Evolutionary conservation across 2,329 filamentous ascomycete genomes (phyloP), one percentile per base, ranked within the genome.

Genomic region (Scedosporium aurantiacum): DNA sequence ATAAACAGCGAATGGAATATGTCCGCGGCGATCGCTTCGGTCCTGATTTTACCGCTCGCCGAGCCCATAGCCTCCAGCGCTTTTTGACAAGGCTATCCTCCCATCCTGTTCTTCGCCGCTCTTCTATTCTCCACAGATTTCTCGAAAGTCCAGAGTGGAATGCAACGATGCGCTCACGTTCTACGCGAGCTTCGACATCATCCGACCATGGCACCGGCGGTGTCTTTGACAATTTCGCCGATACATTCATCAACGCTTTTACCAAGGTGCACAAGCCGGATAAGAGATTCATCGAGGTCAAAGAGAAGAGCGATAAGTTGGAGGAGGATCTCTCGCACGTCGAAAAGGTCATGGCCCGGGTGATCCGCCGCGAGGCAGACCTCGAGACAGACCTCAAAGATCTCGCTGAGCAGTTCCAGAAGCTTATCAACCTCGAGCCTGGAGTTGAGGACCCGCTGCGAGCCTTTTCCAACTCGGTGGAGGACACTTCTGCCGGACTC

Each of bases 1-100:
- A 97, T 76, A 99, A 97, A 80, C 93, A 97, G 79, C 95, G 95
- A 76, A 96, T 99, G 90, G 91, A 96, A 71, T 97, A 97, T 71
- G 94, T 97, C 59, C 89, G 92, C 41, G 94, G 94, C 67, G 93
- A 97, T 77, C 88, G 94, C 65, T 99, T 99, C 74, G 91, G 92
- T 7, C 76, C 87, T 58, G 94, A 97, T 75, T 99, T 99, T 72
- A 99, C 91, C 40, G 81, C 85, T 55, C 87, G 94, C 40, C 86
- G 94, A 67, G 91, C 91, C 58, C 89, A 92, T 78, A 97, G 92
- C 3, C 81, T 99, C 60, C 88, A 95, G 74, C 89, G 94, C 60
- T 99, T 99, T 72, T 82, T 99, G 55, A 85, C 88, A 69, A 89
- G 94, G 4, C 79, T 97, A 62, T 86, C 92, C 2, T 80, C 96